A percentile compares a stretch with the other conserved stretches of the same genome.
Conservation (phyloP, 2,329 filamentous ascomycete genomes). For the Alternaria burnsii region DNA sequence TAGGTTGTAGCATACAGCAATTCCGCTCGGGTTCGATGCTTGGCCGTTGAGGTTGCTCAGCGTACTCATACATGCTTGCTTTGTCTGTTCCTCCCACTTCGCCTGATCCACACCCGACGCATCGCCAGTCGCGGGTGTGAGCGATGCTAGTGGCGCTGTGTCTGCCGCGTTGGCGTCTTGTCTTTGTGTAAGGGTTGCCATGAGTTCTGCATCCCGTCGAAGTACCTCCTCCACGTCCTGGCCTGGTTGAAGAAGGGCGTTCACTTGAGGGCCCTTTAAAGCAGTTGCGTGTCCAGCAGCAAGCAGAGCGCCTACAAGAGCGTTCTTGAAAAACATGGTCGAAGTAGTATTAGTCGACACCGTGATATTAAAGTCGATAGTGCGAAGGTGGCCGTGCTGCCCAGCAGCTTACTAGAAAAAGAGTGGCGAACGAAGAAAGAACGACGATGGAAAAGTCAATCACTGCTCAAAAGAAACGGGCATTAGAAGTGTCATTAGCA, state of each 20-base stretch:
- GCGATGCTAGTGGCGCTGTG: constrained; percentile 40
- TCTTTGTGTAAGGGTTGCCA: constrained; percentile 49
- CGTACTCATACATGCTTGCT: constrained; percentile 65
- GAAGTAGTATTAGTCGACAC: constrained; percentile 40
- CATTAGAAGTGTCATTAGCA: constrained; percentile 42
- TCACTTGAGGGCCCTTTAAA: constrained; percentile 34
- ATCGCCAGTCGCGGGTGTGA: constrained; percentile 47
- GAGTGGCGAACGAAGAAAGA: constrained; percentile 41
- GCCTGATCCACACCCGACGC: constrained; percentile 41
- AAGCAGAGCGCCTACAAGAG: constrained; percentile 43
- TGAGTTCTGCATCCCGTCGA: constrained; percentile 44
- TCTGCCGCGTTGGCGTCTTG: constrained; percentile 42
- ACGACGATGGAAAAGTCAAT: constrained; percentile 35
- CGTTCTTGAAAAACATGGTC: constrained; percentile 45
- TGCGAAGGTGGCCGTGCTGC: constrained; percentile 40
- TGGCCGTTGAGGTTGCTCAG: constrained; percentile 63
- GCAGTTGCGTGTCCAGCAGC: constrained; percentile 45
- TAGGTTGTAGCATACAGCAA: constrained; percentile 84
- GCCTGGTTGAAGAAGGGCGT: constrained; percentile 39
- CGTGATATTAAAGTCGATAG: constrained; percentile 47
- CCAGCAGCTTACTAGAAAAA: constrained; percentile 49
- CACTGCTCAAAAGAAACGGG: constrained; percentile 38
- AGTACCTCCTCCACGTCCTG: constrained; percentile 45
- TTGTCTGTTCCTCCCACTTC: constrained; percentile 51
- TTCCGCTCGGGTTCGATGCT: constrained; percentile 76